Evolutionary conservation across 306 rosid genomes (phyloP).

Genomic region (Quercus parvula): DNA sequence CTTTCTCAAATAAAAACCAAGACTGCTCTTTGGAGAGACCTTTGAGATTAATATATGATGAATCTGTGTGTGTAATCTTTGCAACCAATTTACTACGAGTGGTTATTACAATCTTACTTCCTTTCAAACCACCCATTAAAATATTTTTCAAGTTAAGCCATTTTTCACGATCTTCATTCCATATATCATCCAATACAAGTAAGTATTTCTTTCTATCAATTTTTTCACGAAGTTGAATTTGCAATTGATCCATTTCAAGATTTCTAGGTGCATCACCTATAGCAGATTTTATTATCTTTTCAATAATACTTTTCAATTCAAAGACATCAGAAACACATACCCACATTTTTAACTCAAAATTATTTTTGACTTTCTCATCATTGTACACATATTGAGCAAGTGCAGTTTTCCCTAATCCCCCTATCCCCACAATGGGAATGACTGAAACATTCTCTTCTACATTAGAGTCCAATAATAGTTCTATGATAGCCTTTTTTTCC

Average conservation of each 20-base stretch:
- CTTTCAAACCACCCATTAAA: no score
- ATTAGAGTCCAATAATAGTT: background rate
- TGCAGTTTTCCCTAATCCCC: conserved; percentile 49
- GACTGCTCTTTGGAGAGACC: no score
- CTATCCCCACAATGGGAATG: conserved; percentile 37
- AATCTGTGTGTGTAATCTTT: no score
- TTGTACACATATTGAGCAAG: conserved; percentile 39
- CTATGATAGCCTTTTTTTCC: background rate
- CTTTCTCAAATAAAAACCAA: no score
- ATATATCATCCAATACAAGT: conserved; percentile 41
- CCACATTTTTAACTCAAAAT: background rate
- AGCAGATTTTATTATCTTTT: conserved; percentile 2
- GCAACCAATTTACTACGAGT: no score
- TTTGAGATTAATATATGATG: no score
- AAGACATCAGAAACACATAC: no score
- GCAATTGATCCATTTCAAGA: conserved; percentile 15
- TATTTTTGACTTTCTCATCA: background rate
- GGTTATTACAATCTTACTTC: no score
- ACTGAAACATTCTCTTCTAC: conserved; percentile 23
- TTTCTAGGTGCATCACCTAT: background rate
- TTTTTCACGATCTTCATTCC: conserved; percentile 21
- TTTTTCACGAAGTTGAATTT: background rate
- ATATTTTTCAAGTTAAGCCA: conserved; percentile 1
- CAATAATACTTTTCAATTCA: background rate
- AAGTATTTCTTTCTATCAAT: conserved; percentile 22